Evolutionary conservation across 73 alveolate genomes (phyloP).

Genomic region (Symbiodinium pilosum): DNA sequence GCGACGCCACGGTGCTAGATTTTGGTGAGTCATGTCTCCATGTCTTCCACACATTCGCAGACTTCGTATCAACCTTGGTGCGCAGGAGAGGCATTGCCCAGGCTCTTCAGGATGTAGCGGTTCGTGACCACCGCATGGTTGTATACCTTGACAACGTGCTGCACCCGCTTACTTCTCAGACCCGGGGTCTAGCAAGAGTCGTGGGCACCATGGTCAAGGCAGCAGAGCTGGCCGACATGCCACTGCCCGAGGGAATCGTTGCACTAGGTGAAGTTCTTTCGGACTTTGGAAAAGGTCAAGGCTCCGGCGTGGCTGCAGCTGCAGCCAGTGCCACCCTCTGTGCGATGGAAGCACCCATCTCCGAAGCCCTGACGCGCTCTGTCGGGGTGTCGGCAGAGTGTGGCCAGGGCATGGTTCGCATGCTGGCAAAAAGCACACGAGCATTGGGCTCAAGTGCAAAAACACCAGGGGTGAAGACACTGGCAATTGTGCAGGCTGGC

Average conservation of each 20-base stretch:
- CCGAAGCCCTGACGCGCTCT: neutral
- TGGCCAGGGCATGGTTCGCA: neutral
- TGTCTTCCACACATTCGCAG: neutral
- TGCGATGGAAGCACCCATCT: neutral
- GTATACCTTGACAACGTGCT: neutral
- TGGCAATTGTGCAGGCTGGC: neutral
- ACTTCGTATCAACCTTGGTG: neutral
- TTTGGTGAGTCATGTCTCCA: neutral
- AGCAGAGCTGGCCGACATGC: neutral
- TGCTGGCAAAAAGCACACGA: neutral
- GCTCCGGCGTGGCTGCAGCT: neutral
- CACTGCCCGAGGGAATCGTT: neutral
- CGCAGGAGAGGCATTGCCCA: neutral
- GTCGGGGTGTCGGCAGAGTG: neutral
- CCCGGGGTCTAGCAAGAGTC: neutral
- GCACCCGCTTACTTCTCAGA: neutral
- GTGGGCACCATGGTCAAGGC: neutral
- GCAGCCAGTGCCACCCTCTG: neutral
- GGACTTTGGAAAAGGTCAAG: neutral
- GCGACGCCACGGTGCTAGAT: neutral
- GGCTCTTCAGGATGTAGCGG: neutral
- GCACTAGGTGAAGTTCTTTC: neutral
- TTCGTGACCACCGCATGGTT: neutral
- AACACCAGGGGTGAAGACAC: neutral
- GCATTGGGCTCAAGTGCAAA: neutral